Base-by-base conservation (phyloP, 345 rosid genomes). In the Populus tremula region DNA sequence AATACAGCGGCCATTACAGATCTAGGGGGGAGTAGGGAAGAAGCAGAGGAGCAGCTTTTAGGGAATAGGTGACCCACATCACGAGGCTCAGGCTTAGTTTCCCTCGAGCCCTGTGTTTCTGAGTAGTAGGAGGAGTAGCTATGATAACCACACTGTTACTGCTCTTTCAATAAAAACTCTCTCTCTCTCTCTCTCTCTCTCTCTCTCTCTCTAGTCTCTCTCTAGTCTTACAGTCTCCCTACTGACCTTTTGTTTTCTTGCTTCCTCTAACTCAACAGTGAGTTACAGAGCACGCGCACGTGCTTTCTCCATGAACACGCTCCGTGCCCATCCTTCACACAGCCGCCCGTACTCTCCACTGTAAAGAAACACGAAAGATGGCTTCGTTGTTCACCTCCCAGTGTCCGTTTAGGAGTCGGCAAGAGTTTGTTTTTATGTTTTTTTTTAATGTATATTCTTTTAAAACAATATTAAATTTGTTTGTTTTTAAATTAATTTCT, bases 61-160 rank as follows among this genome's bases (percentile, higher is more conserved):
- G 39, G 25, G 68, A 0, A 3, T 20, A 62, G 69, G 41, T 8
- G 11, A 39, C 59, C n/a, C 69, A 63, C 25, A 74, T 62, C 17
- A n/a, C 77, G 54, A 73, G 67, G 76, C 50, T 0, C 23, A 2
- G 16, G 25, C 6, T 6, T 38, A 2, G 2, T 20, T 35, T 27
- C 6, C 76, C 75, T 84, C 83, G 80, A 84, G 86, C 86, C 84
- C 77, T 77, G 84, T 41, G 77, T 35, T 17, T 10, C 67, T 53
- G 35, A 38, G 69, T 6, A 14, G 38, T 10, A 20, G 35, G 0
- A 66, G 21, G 8, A 23, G 36, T 4, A 33, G 47, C 70, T 36
- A 18, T 6, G 41, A 8, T 67, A 20, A 35, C 38, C 25, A 9
- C 11, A 1, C 23, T 21, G 29, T 38, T 33, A 8, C 68, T 49